Percentiles rank a stretch among this genome's conserved stretches.
Evolutionary conservation across 2,329 filamentous ascomycete genomes (phyloP).

Genomic region (Phialophora chinensis): DNA sequence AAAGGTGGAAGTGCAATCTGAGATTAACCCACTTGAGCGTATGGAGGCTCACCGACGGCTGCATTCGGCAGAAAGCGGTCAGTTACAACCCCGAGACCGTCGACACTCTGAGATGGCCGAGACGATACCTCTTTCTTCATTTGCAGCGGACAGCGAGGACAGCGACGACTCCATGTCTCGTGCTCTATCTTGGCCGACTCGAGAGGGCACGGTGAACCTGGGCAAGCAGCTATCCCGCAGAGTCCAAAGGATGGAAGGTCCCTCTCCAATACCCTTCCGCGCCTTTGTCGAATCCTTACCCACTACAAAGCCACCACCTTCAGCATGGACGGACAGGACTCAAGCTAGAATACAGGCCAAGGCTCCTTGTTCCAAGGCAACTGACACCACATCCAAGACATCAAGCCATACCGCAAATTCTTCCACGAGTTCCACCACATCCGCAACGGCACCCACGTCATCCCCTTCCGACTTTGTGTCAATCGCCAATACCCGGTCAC

Average conservation of each 20-base stretch:
- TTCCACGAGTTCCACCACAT: conserved; percentile 30
- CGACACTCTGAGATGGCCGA: conserved; percentile 24
- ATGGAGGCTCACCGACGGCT: conserved; percentile 39
- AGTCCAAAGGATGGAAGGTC: conserved; percentile 30
- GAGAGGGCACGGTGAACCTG: conserved; percentile 28
- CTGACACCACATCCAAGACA: conserved; percentile 26
- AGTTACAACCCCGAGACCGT: conserved; percentile 31
- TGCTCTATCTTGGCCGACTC: conserved; percentile 35
- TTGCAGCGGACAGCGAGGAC: conserved; percentile 31
- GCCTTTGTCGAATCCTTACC: conserved; percentile 37
- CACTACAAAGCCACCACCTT: conserved; percentile 31
- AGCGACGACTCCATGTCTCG: conserved; percentile 24
- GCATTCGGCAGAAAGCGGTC: conserved; percentile 39
- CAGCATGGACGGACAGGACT: conserved; percentile 37
- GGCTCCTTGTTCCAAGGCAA: conserved; percentile 27
- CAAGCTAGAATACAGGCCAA: conserved; percentile 36
- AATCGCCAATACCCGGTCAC: conserved; percentile 31
- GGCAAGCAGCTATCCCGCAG: conserved; percentile 32
- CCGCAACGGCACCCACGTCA: conserved; percentile 21
- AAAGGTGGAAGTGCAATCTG: conserved; percentile 22
- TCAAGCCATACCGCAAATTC: conserved; percentile 31
- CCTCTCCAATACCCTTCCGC: conserved; percentile 33
- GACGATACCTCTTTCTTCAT: conserved; percentile 27
- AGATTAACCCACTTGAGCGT: conserved; percentile 34
- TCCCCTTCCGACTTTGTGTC: conserved; percentile 24